phyloP scores from a whole-genome alignment of 2,329 filamentous ascomycete species.

The Venturia pyrina region DNA sequence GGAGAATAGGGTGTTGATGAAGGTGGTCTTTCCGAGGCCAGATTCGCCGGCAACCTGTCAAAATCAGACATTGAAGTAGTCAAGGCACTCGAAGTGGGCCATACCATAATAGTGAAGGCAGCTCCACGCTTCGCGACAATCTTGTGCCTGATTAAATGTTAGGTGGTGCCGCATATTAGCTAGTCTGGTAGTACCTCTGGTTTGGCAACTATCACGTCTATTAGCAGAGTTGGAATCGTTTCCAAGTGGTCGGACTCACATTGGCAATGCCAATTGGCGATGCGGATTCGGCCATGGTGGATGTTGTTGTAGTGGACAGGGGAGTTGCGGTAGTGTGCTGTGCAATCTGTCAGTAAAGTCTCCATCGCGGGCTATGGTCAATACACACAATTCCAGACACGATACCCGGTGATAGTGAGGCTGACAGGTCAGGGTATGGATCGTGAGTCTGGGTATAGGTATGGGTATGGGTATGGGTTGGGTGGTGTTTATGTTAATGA shows the following conservation, averaged over 20 bases:
- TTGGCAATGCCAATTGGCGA: constrained; percentile 67
- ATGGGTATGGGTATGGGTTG: not conserved
- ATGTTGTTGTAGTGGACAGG: constrained; percentile 10
- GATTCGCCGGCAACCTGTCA: constrained; percentile 91
- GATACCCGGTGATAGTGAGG: not conserved
- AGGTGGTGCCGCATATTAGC: constrained; percentile 20
- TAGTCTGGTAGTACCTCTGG: constrained; percentile 44
- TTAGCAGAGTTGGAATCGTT: constrained; percentile 19
- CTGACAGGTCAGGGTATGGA: not conserved
- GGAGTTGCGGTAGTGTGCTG: constrained; percentile 1
- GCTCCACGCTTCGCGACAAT: constrained; percentile 78
- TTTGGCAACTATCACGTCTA: constrained; percentile 49
- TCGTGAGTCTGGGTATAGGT: not conserved
- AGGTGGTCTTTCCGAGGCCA: constrained; percentile 96
- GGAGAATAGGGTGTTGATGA: constrained; percentile 99
- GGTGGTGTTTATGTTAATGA: not conserved
- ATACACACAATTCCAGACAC: not conserved
- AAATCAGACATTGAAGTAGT: not conserved
- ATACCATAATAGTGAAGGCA: constrained; percentile 98
- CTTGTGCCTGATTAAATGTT: constrained; percentile 47
- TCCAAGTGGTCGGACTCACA: constrained; percentile 36
- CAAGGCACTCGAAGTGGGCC: constrained; percentile 17
- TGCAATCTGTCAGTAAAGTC: not conserved
- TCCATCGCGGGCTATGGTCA: not conserved
- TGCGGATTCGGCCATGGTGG: constrained; percentile 52